Evolutionary conservation across 1,284 basidiomycete genomes (phyloP), one percentile per base, ranked within the genome.

Genomic region (Ustilago bromivora): DNA sequence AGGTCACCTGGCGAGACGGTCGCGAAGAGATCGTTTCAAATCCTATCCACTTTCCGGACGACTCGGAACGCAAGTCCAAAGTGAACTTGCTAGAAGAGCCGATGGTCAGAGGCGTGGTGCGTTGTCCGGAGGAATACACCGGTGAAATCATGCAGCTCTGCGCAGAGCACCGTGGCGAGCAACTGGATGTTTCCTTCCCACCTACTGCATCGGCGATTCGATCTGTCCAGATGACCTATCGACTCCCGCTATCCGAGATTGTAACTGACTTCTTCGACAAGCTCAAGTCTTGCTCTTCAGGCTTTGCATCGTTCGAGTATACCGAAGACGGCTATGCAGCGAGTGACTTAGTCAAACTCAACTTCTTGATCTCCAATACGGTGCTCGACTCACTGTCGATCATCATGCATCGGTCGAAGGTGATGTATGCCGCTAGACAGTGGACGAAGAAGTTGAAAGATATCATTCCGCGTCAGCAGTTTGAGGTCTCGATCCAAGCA

Each of bases 401-500:
- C 56, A 80, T 85, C 60, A 72, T 83, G 73, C 84, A 85, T 51
- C 73, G 84, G 0, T 76, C 73, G 38, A 85, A 85, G 64, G 75
- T 82, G 7, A 51, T 74, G 38, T 65, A 71, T 31, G 75, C 57
- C 23, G 84, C 76, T 13, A 53, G 82, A 11, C 32, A 43, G 41
- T 84, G 82, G 83, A 79, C 78, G 2, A 76, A 81, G 60, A 82
- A 81, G 59, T 53, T 85, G 34, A 84, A 81, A 61, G 82, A 83
- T 6, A 77, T 79, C 23, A 79, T 98, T 41, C 95, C 95, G 17
- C 89, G 93, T 54, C 96, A 98, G 86, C 88, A 96, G 66, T 98
- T 96, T 84, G 96, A 98, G 86, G 92, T 98, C 13, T 81, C 67
- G 52, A 86, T 88, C 56, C 87, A 88, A 58, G 87, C 87, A 23